Evolutionary conservation across 139 green algal genomes (phyloP).

Genomic region (Zygnema cylindricum): DNA sequence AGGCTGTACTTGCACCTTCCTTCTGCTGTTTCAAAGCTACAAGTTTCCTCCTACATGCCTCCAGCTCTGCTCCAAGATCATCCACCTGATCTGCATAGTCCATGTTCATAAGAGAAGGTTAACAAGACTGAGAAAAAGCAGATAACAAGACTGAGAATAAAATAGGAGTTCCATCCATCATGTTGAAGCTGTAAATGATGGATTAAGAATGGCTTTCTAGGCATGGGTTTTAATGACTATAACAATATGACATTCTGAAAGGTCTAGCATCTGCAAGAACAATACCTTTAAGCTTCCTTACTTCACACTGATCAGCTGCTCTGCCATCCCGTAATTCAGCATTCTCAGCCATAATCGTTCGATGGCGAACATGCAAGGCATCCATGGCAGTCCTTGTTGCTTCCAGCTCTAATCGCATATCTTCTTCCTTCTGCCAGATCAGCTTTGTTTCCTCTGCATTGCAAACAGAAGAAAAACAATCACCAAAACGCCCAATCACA

Average conservation of each 20-base stretch:
- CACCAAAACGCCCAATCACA: too few relatives aligned
- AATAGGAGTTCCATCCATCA: too few relatives aligned
- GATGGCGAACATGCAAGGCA: slow-evolving; percentile 40
- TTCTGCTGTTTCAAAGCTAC: slow-evolving; percentile 11
- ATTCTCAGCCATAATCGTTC: slow-evolving; percentile 31
- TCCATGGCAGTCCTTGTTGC: slow-evolving; percentile 15
- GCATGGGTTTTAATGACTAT: too few relatives aligned
- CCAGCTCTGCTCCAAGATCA: background rate
- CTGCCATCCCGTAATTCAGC: background rate
- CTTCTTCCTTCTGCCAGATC: background rate
- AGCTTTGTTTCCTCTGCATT: slow-evolving; percentile 33
- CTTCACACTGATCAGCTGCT: slow-evolving; percentile 30
- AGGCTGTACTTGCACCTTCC: background rate
- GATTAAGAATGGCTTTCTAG: too few relatives aligned
- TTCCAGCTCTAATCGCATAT: slow-evolving; percentile 20
- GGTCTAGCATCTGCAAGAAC: too few relatives aligned
- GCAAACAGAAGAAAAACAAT: too few relatives aligned
- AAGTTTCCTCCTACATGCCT: background rate
- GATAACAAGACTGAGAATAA: too few relatives aligned
- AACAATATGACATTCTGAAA: too few relatives aligned
- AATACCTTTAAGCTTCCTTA: slow-evolving; percentile 22
- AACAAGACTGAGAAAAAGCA: too few relatives aligned
- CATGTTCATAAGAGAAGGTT: too few relatives aligned
- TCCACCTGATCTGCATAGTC: slow-evolving; percentile 10
- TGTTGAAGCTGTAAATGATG: too few relatives aligned